Evolutionary conservation across 148 eudicot genomes (phyloP), one percentile per base, ranked within the genome.

Genomic region (Diospyros lotus): DNA sequence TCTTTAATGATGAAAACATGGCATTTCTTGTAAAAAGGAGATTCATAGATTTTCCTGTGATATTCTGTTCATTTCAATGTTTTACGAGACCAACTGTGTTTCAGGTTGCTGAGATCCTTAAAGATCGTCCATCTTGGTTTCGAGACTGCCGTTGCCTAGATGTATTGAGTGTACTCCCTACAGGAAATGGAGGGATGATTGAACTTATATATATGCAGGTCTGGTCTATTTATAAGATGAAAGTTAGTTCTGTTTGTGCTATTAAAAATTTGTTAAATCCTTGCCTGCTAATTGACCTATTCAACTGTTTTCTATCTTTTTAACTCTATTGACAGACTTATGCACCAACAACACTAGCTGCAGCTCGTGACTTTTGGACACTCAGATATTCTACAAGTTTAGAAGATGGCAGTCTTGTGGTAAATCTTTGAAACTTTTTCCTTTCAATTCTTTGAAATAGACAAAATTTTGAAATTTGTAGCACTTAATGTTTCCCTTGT

Each of bases 171-270:
- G 82, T 78, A 28, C 77, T 88, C 38, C 85, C 89, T 64, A 81
- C 89, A 2, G 88, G 77, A 70, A 88, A 86, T 80, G 89, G 92
- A 42, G 92, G 92, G 79, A 86, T 87, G 53, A 82, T 88, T 4
- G 92, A 88, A 82, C 88, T 88, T 13, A 71, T 88, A 41, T 88
- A 88, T 54, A 86, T 86, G 88, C 92, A 88, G 89, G 92, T 88
- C 60, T 71, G 73, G 54, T 10, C 11, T 74, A 5, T 66, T 48
- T 73, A 3, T 11, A 52, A 58, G 10, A 17, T 51, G 13, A 5
- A 59, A 39, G 48, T 8, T 28, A 43, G 5, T 63, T 28, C 5
- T 28, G 8, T 4, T 13, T 46, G 5, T 63, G 13, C 17, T 42
- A 12, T 77, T 69, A 51, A n/a, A 64, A 65, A 15, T 39, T 40